Conservation (phyloP, 257 asterid genomes). For the Anisodus acutangulus region DNA sequence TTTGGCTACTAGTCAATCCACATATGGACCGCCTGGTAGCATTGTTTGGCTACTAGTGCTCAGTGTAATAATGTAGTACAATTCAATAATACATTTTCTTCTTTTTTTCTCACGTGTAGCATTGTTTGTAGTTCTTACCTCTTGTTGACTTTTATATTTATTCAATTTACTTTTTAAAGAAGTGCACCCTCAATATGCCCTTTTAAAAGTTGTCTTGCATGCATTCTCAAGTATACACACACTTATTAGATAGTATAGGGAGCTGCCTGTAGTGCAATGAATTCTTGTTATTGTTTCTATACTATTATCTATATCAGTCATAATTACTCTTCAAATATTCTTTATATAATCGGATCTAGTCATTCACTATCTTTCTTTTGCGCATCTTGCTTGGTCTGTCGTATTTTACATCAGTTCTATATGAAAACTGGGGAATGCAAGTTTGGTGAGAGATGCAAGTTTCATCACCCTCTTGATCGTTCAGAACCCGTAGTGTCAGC, state of each 20-base stretch:
- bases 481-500: slow-evolving; percentile 48
- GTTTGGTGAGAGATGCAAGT: slow-evolving; percentile 79
- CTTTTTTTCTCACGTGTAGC: not conserved
- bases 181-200: slow-evolving; percentile 4
- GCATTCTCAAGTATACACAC: not conserved
- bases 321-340: slow-evolving; percentile 5
- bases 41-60: too few relatives aligned
- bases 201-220: not conserved
- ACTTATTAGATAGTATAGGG: not conserved
- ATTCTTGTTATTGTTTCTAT: slow-evolving; percentile 11
- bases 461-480: slow-evolving; percentile 89
- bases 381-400: slow-evolving; percentile 10
- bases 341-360: not conserved
- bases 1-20: slow-evolving; percentile 10
- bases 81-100: too few relatives aligned
- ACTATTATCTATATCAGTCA: not conserved
- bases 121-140: slow-evolving; percentile 12
- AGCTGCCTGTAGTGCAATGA: slow-evolving; percentile 10
- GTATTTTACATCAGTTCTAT: slow-evolving; percentile 61
- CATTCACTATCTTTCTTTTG: slow-evolving; percentile 2
- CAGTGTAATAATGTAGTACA: too few relatives aligned
- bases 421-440: slow-evolving; percentile 95
- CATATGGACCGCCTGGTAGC: slow-evolving; percentile 75
- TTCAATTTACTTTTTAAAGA: not conserved
- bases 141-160: not conserved